Evolutionary conservation across 2,329 filamentous ascomycete genomes (phyloP).

Genomic region (Pochonia chlamydosporia): DNA sequence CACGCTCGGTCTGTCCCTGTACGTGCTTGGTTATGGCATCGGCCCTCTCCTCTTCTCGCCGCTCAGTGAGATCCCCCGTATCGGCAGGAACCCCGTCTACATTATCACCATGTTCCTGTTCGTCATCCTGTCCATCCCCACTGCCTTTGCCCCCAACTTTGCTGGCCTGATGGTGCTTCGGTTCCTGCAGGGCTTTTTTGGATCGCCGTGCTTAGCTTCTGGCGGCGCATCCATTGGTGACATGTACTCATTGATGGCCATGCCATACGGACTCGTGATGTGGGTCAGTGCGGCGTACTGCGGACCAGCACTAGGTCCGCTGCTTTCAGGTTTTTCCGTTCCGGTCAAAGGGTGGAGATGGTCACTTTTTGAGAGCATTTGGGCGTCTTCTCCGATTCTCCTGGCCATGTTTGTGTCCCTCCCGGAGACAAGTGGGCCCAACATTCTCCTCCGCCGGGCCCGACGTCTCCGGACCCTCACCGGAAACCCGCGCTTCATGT

Average conservation of each 20-base stretch:
- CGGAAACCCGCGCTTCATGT: constrained; percentile 49
- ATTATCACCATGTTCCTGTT: constrained; percentile 63
- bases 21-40: constrained; percentile 58
- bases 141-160: constrained; percentile 57
- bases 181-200: constrained; percentile 62
- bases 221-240: constrained; percentile 47
- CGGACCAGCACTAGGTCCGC: constrained; percentile 51
- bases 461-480: constrained; percentile 55
- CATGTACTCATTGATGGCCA: constrained; percentile 47
- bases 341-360: constrained; percentile 55
- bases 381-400: constrained; percentile 53
- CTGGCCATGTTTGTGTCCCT: constrained; percentile 57
- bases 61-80: constrained; percentile 57
- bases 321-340: constrained; percentile 56
- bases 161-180: constrained; percentile 57
- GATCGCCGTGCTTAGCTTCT: constrained; percentile 58
- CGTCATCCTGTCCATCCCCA: constrained; percentile 59
- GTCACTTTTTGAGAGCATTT: constrained; percentile 59
- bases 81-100: constrained; percentile 65
- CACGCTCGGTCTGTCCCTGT: constrained; percentile 54
- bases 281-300: constrained; percentile 52
- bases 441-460: constrained; percentile 56
- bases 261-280: constrained; percentile 53
- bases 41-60: constrained; percentile 63
- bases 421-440: constrained; percentile 56